These are phyloP conservation scores for Nelumbo lutea DNA, from an alignment of 164 flowering plant genomes.

Conservation along the genomic window DNA sequence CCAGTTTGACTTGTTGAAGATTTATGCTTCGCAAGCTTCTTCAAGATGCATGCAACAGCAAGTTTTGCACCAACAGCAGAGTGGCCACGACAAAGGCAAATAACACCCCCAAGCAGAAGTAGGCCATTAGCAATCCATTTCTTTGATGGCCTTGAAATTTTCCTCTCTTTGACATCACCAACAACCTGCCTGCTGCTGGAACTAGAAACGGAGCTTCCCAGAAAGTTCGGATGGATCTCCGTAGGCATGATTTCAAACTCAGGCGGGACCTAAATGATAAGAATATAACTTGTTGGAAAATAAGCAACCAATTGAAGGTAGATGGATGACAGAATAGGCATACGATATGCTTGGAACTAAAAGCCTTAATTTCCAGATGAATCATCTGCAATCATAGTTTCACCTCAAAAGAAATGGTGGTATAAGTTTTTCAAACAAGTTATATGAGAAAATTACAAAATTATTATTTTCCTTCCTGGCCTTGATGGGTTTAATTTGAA, in stretches of 20 bases:
- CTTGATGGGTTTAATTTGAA: no score
- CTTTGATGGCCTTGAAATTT: slow-evolving; percentile 42
- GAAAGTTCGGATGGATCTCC: not conserved
- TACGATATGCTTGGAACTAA: not conserved
- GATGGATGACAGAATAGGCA: not conserved
- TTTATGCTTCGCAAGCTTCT: slow-evolving; percentile 51
- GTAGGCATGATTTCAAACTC: slow-evolving; percentile 27
- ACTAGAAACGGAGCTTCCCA: slow-evolving; percentile 12
- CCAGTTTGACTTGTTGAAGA: slow-evolving; percentile 26
- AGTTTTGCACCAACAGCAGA: slow-evolving; percentile 66
- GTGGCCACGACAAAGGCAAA: slow-evolving; percentile 66
- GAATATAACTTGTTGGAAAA: not conserved
- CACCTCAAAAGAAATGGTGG: no score
- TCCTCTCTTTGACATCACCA: slow-evolving; percentile 23
- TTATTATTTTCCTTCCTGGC: no score
- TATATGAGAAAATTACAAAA: no score
- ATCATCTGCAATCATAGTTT: no score
- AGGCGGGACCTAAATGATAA: slow-evolving; percentile 48
- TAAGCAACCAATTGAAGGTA: not conserved
- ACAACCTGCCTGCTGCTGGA: not conserved
- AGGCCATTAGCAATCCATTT: slow-evolving; percentile 61
- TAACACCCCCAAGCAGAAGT: slow-evolving; percentile 63
- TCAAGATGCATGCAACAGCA: slow-evolving; percentile 65
- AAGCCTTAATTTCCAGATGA: not conserved
- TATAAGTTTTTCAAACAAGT: no score